phyloP scores from a whole-genome alignment of 345 rosid species.

The Aurinia saxatilis region DNA sequence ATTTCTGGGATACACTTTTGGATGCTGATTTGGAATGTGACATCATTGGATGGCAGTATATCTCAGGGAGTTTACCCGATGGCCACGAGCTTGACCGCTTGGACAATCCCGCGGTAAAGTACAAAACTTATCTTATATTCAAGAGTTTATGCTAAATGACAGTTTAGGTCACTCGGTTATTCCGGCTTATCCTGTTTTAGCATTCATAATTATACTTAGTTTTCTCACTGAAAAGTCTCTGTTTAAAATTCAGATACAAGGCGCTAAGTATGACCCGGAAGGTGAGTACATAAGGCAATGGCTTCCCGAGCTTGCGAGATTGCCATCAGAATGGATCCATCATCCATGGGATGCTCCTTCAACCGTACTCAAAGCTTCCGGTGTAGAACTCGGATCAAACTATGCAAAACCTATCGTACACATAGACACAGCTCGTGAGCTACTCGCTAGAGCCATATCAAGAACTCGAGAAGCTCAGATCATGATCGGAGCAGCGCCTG shows the following conservation, averaged over 20 bases:
- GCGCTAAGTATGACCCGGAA: constrained; percentile 65
- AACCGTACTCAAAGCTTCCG: constrained; percentile 60
- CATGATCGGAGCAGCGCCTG: constrained; percentile 33
- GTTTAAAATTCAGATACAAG: constrained; percentile 59
- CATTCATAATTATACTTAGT: background rate
- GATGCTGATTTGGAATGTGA: constrained; percentile 89
- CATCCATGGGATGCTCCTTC: constrained; percentile 89
- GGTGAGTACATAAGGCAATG: constrained; percentile 86
- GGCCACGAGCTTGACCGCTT: constrained; percentile 92
- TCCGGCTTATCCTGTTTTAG: background rate
- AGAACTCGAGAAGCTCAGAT: constrained; percentile 74
- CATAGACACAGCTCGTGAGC: constrained; percentile 57
- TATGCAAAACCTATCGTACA: constrained; percentile 70
- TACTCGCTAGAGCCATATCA: constrained; percentile 58
- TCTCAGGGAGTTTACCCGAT: constrained; percentile 89
- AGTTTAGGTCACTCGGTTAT: background rate
- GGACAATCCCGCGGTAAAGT: constrained; percentile 69
- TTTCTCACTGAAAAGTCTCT: background rate
- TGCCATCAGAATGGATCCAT: constrained; percentile 92
- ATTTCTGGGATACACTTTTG: constrained; percentile 90
- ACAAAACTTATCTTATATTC: background rate
- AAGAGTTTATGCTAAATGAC: background rate
- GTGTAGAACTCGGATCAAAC: constrained; percentile 63
- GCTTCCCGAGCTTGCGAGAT: constrained; percentile 89
- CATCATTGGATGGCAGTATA: constrained; percentile 94